phyloP scores from a whole-genome alignment of 2,329 filamentous ascomycete genomes.

The Epichloe brachyelytri region DNA sequence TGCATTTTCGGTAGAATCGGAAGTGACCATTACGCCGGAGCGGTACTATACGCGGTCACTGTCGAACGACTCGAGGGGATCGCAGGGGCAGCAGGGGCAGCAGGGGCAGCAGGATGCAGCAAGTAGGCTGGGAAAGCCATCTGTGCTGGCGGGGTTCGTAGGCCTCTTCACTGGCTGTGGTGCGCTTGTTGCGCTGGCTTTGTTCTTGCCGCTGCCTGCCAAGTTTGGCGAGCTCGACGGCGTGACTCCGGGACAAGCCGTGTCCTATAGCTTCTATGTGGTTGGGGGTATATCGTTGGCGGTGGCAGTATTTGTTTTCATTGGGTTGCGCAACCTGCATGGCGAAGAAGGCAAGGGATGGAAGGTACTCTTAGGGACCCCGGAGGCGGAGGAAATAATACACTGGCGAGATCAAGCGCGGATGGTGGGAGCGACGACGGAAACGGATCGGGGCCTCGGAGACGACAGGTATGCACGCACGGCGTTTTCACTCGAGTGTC shows the following conservation, averaged over 20 bases:
- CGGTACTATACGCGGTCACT: conserved; percentile 36
- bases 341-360: conserved; percentile 73
- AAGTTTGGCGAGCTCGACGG: conserved; percentile 59
- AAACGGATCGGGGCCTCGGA: conserved; percentile 9
- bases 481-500: not conserved
- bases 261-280: conserved; percentile 78
- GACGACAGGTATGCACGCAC: conserved; percentile 15
- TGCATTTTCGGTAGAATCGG: conserved; percentile 57
- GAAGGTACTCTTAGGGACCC: conserved; percentile 37
- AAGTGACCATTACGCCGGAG: conserved; percentile 62
- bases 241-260: conserved; percentile 59
- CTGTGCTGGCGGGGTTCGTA: conserved; percentile 70
- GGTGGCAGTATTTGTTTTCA: conserved; percentile 62
- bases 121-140: conserved; percentile 31
- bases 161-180: conserved; percentile 88
- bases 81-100: conserved; percentile 4
- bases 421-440: not conserved
- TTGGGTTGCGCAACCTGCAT: conserved; percentile 56
- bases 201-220: conserved; percentile 82
- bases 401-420: conserved; percentile 8
- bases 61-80: conserved; percentile 16
- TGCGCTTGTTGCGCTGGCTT: conserved; percentile 65
- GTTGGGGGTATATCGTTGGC: conserved; percentile 60
- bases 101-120: conserved; percentile 10
- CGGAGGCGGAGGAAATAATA: conserved; percentile 15